A percentile compares a stretch with the other conserved stretches of the same genome.
These are phyloP conservation scores for Petunia axillaris DNA, from an alignment of 257 asterid species.

Conservation along the genomic window DNA sequence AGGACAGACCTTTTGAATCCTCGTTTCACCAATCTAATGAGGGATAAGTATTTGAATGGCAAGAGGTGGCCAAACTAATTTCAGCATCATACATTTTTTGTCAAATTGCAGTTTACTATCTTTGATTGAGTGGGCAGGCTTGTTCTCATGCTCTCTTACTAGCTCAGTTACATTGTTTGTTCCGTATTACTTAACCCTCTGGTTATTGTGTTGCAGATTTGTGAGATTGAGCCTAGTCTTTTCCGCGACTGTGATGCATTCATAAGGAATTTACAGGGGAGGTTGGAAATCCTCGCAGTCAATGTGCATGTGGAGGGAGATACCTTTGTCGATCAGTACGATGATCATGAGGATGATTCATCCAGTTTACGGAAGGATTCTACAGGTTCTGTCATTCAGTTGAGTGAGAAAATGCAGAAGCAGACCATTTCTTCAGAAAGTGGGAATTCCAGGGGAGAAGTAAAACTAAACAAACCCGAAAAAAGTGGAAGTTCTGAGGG, in stretches of 20 bases:
- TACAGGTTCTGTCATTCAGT: slow-evolving; percentile 37
- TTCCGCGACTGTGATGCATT: slow-evolving; percentile 80
- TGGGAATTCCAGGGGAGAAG: slow-evolving; percentile 53
- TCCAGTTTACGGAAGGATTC: slow-evolving; percentile 41
- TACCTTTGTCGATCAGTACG: slow-evolving; percentile 62
- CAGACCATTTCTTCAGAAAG: slow-evolving; percentile 49
- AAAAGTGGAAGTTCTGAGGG: slow-evolving; percentile 47
- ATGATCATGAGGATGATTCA: slow-evolving; percentile 72
- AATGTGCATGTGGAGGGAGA: slow-evolving; percentile 80
- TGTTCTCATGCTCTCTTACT: background rate
- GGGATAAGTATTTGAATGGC: background rate
- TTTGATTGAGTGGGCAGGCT: background rate
- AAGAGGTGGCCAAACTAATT: slow-evolving; percentile 6
- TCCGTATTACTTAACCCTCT: background rate
- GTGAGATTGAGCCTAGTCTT: slow-evolving; percentile 75
- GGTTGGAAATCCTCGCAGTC: slow-evolving; percentile 82
- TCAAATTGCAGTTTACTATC: background rate
- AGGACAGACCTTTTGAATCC: slow-evolving; percentile 7
- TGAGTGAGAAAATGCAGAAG: slow-evolving; percentile 65
- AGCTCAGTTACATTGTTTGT: background rate
- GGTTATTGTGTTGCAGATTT: slow-evolving; percentile 44
- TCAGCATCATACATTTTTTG: background rate
- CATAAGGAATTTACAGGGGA: slow-evolving; percentile 78
- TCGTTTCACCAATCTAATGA: slow-evolving; percentile 1
- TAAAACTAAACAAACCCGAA: slow-evolving; percentile 53